Evolutionary conservation across 331 rosid genomes (phyloP).

Genomic region (Pyrus hybrid): DNA sequence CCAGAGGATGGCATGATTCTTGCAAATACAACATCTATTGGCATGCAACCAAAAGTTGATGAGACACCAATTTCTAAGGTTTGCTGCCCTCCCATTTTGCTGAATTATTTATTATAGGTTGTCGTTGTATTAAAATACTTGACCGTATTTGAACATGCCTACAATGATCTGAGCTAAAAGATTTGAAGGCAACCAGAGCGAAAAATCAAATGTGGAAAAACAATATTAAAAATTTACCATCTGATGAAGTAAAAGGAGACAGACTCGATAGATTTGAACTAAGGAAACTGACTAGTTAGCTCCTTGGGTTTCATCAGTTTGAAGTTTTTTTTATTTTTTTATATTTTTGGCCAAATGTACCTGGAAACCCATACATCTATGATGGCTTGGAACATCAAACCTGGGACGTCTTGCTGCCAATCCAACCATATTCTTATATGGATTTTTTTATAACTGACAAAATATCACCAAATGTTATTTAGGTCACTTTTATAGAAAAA

Average conservation of each 20-base stretch:
- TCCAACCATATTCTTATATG: background rate
- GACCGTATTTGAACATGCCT: background rate
- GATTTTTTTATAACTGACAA: background rate
- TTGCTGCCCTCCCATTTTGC: constrained; percentile 13
- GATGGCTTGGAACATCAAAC: background rate
- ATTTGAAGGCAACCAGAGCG: background rate
- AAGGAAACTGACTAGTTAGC: background rate
- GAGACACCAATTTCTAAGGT: constrained; percentile 92
- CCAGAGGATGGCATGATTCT: constrained; percentile 44
- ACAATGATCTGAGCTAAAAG: no score
- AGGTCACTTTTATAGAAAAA: constrained; percentile 13
- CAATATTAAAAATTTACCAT: background rate
- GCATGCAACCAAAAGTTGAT: constrained; percentile 39
- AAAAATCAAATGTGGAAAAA: background rate
- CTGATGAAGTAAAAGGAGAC: background rate
- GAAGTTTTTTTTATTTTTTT: background rate
- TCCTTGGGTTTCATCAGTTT: background rate
- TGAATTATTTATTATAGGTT: background rate
- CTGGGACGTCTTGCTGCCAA: background rate
- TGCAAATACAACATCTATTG: constrained; percentile 39
- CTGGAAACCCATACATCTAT: background rate
- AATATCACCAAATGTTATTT: background rate
- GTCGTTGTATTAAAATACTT: background rate
- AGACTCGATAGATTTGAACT: background rate
- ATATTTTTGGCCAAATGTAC: background rate